These are phyloP conservation scores for Pythium utonaiense DNA, from an alignment of 352 stramenopile species.

Conservation along the genomic window DNA sequence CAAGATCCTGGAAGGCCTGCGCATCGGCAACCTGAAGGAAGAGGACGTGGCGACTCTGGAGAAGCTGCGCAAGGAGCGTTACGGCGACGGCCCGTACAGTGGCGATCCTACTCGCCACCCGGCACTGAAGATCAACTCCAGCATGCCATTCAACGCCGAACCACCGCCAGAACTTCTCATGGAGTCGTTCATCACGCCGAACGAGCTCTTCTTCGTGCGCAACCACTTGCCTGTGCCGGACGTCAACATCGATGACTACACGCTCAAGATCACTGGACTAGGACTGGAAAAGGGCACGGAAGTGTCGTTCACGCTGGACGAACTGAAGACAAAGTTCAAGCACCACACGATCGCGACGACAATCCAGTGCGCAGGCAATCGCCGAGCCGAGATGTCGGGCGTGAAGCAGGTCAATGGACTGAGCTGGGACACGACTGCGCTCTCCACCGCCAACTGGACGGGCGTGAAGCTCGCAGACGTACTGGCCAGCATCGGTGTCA, in stretches of 20 bases:
- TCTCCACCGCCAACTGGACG: slow-evolving; percentile 95
- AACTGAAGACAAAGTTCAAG: slow-evolving; percentile 93
- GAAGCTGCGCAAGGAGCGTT: slow-evolving; percentile 73
- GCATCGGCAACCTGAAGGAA: slow-evolving; percentile 87
- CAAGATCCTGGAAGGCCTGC: slow-evolving; percentile 88
- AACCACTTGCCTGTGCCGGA: slow-evolving; percentile 97
- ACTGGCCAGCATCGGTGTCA: slow-evolving; percentile 82
- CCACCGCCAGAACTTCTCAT: slow-evolving; percentile 90
- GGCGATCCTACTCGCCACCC: slow-evolving; percentile 88
- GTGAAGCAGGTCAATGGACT: slow-evolving; percentile 88
- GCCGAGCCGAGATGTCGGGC: slow-evolving; percentile 91
- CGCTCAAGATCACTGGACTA: slow-evolving; percentile 63
- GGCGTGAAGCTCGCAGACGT: slow-evolving; percentile 93
- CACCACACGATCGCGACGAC: slow-evolving; percentile 91
- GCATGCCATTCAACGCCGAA: slow-evolving; percentile 95
- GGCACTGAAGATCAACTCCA: slow-evolving; percentile 91
- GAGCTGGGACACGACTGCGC: slow-evolving; percentile 83
- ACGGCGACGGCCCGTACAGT: slow-evolving; percentile 90
- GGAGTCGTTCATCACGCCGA: slow-evolving; percentile 94
- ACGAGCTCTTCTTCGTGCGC: slow-evolving; percentile 96
- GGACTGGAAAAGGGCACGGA: slow-evolving; percentile 46
- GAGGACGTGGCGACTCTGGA: slow-evolving; percentile 88
- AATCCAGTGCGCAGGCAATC: slow-evolving; percentile 97
- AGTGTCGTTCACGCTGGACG: slow-evolving; percentile 55
- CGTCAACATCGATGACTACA: slow-evolving; percentile 58